Conservation (phyloP, 441 rosid genomes). For the Corymbia citriodora region DNA sequence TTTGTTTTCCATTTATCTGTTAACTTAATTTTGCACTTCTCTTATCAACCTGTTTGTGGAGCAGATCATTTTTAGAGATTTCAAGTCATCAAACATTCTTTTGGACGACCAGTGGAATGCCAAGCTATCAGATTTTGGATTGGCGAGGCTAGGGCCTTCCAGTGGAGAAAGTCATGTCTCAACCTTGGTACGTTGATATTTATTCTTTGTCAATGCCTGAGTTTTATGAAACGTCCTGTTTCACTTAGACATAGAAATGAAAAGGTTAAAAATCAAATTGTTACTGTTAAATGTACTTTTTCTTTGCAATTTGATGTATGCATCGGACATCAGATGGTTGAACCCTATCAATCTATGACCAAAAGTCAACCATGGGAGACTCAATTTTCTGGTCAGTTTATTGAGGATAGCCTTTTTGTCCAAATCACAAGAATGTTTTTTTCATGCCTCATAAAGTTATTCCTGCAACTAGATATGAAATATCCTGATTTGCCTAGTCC, state of each 20-base stretch:
- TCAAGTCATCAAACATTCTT: constrained; percentile 13
- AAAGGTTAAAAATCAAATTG: background rate
- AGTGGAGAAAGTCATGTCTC: constrained; percentile 13
- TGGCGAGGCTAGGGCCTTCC: constrained; percentile 13
- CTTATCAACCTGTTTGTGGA: background rate
- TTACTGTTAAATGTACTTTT: background rate
- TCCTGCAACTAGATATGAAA: background rate
- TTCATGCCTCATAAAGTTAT: background rate
- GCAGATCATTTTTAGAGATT: constrained; percentile 12
- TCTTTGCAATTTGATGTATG: background rate
- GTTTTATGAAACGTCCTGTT: background rate
- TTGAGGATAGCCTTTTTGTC: background rate
- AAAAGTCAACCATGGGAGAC: background rate
- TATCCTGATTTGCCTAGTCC: background rate
- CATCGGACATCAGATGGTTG: background rate
- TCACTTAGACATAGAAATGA: background rate
- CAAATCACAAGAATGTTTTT: background rate
- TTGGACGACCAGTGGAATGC: constrained; percentile 13
- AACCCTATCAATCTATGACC: background rate
- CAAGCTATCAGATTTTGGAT: constrained; percentile 9
- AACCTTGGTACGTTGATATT: constrained; percentile 1
- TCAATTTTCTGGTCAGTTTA: background rate
- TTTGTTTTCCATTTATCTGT: background rate
- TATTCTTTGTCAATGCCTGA: background rate
- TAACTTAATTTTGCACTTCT: background rate